Evolutionary conservation across 2,329 filamentous ascomycete genomes (phyloP), one percentile per base, ranked within the genome.

Genomic region (Fonsecaea erecta): DNA sequence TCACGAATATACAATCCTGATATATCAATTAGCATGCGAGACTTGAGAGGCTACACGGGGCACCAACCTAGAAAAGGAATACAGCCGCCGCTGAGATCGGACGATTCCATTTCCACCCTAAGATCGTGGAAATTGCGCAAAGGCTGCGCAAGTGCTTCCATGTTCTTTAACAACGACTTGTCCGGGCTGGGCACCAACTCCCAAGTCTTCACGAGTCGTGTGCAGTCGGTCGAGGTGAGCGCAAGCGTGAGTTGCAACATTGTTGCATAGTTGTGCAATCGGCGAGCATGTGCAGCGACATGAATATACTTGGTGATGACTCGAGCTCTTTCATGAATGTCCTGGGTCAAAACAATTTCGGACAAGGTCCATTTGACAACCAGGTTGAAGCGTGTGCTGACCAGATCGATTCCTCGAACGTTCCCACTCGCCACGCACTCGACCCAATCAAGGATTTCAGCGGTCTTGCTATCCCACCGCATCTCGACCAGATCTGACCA

Each of bases 321-420:
- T 28, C 80, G 79, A n/a, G 84, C 86, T 64, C 87, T 81, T 71
- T 89, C 86, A 28, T 84, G 77, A 6, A 85, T 78, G 57, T 83
- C 79, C 35, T 82, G 80, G 0, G 86, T 88, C 18, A 89, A 80
- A 11, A 89, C 77, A 67, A 86, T 83, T 71, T 89, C 86, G 0
- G 86, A 89, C 11, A 88, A 77, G 8, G 83, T 83, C 87, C 87
- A 89, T 77, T 88, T 88, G 65, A 88, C 86, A 68, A 88, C 84
- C 3, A 89, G 78, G 68, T 89, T 89, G 79, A 89, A 89, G 28
- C 87, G 85, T 26, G 86, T 85, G 56, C 88, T 87, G 65, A 88
- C 86, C 37, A 89, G 78, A 66, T 89, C 87, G 51, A 89, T 85
- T 32, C 87, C 87, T 54, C 80, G 81, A 37, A 70, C 66, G 21